phyloP scores from a whole-genome alignment of 2,329 filamentous ascomycete species.

The Leptographium lundbergii region DNA sequence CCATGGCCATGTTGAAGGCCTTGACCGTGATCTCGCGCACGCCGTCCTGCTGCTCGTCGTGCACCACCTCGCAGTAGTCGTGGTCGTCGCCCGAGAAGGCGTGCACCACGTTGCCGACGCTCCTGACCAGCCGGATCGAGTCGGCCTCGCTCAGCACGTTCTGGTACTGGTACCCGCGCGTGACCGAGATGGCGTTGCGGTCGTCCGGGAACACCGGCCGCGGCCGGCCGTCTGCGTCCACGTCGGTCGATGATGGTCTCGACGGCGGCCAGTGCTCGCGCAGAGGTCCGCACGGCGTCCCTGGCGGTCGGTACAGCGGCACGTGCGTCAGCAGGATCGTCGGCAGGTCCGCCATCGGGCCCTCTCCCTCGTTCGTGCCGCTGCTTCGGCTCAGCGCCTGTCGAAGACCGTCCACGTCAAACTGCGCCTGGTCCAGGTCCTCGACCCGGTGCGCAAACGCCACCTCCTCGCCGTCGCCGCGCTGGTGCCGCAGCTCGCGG shows the following conservation, averaged over 20 bases:
- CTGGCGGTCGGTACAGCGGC: conserved; percentile 68
- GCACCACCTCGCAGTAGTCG: conserved; percentile 87
- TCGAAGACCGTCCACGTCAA: conserved; percentile 12
- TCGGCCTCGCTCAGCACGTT: conserved; percentile 75
- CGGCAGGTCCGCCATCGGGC: conserved; percentile 53
- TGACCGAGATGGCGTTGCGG: conserved; percentile 65
- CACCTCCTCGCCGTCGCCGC: conserved; percentile 44
- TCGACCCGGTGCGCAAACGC: conserved; percentile 47
- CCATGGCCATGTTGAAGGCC: conserved; percentile 92
- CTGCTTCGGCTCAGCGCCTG: conserved; percentile 14
- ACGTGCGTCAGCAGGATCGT: conserved; percentile 86
- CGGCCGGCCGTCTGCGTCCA: conserved; percentile 22
- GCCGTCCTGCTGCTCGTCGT: conserved; percentile 46
- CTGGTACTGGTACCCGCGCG: conserved; percentile 85
- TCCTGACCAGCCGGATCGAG: conserved; percentile 62
- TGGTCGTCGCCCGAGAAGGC: conserved; percentile 96
- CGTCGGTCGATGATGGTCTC: conserved; percentile 39
- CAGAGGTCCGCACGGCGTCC: conserved; percentile 75
- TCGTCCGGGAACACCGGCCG: conserved; percentile 46
- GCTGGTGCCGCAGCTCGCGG: conserved; percentile 53
- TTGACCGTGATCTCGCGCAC: conserved; percentile 88
- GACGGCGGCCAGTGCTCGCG: conserved; percentile 74
- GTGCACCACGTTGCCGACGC: conserved; percentile 68
- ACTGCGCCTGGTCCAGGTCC: conserved; percentile 37
- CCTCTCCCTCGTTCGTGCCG: conserved; percentile 27